Conservation (phyloP, 1,284 basidiomycete species). For the Naganishia sp. region DNA sequence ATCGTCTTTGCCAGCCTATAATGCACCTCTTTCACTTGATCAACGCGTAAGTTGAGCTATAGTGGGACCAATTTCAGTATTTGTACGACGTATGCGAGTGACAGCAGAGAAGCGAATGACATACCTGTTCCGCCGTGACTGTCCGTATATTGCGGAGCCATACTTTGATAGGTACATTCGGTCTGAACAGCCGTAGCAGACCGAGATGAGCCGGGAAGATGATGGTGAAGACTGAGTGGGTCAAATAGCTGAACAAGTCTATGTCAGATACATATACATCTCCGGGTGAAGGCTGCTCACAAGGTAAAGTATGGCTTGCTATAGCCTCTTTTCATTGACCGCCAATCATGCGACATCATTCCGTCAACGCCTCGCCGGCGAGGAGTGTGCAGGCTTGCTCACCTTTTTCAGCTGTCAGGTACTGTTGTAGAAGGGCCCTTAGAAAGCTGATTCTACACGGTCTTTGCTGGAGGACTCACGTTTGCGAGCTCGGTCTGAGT, state of each 20-base stretch:
- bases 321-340: conserved; percentile 37
- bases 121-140: conserved; percentile 29
- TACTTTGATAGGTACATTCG: conserved; percentile 50
- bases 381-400: not conserved
- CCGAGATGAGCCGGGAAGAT: conserved; percentile 56
- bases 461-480: conserved; percentile 14
- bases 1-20: conserved; percentile 18
- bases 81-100: not conserved
- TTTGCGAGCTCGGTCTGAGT: conserved; percentile 52
- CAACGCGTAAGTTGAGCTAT: conserved; percentile 12
- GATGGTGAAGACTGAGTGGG: conserved; percentile 50
- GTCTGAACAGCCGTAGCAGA: conserved; percentile 43
- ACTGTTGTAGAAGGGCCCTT: conserved; percentile 1
- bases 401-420: conserved; percentile 33
- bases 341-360: conserved; percentile 33
- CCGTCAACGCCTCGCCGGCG: not conserved
- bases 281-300: conserved; percentile 9
- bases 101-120: not conserved
- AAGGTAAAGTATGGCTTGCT: conserved; percentile 53
- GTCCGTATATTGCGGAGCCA: conserved; percentile 50
- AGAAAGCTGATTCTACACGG: not conserved
- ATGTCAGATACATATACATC: not conserved
- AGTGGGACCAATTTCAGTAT: not conserved
- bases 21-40: conserved; percentile 15
- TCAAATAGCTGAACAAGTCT: conserved; percentile 41